Conservation (phyloP, 495 filamentous ascomycete species). For the Geopyxis carbonaria region DNA sequence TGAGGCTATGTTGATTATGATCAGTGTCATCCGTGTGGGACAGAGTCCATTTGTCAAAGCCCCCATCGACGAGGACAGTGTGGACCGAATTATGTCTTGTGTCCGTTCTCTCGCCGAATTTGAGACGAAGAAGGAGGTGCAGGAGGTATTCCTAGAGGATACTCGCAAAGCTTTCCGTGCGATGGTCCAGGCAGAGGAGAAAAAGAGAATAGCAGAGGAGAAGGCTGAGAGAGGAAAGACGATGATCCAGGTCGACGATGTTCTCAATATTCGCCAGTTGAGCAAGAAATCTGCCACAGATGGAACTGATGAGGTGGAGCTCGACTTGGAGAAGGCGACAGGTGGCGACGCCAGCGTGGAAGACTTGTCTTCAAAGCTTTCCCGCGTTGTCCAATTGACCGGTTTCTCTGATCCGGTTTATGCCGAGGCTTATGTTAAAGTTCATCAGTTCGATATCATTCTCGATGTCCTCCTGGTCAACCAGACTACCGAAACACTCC, state of each 20-base stretch:
- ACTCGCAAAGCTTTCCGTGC: constrained; percentile 89
- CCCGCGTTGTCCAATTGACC: constrained; percentile 88
- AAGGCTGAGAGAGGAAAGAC: constrained; percentile 83
- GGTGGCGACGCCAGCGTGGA: constrained; percentile 68
- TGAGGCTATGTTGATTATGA: constrained; percentile 99
- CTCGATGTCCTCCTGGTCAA: constrained; percentile 95
- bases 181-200: constrained; percentile 97
- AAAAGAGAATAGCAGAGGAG: constrained; percentile 83
- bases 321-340: constrained; percentile 85
- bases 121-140: constrained; percentile 68
- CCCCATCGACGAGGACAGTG: constrained; percentile 91
- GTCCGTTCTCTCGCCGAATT: constrained; percentile 88
- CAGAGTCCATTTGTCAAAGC: constrained; percentile 96
- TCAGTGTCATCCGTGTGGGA: constrained; percentile 90
- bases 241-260: constrained; percentile 89
- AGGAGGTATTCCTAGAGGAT: constrained; percentile 86
- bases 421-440: constrained; percentile 94
- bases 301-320: constrained; percentile 65
- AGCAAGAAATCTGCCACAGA: constrained; percentile 80
- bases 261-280: constrained; percentile 78
- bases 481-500: constrained; percentile 89
- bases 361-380: constrained; percentile 81
- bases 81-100: constrained; percentile 94
- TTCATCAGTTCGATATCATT: constrained; percentile 98
- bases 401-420: constrained; percentile 98